Base-by-base conservation (phyloP, 1,284 basidiomycete genomes). In the Gymnopus androsaceus region DNA sequence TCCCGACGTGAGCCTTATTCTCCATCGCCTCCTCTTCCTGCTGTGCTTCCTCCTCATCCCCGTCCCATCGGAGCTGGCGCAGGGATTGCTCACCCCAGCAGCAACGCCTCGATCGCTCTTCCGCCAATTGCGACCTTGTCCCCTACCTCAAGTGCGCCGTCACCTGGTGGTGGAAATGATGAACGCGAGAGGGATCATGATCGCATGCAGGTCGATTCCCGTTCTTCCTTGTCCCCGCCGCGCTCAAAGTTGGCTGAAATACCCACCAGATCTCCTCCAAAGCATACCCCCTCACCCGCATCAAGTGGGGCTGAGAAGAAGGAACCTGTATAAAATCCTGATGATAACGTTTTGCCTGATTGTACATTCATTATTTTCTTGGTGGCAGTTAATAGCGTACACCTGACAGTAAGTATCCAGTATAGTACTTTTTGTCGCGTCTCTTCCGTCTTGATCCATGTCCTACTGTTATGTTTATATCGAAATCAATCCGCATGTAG, bases 1-100 rank as follows among this genome's bases (percentile, higher is more conserved):
- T 75, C 76, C 12, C 80, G 83, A 33, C 79, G 79, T 56, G 78
- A 72, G 31, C 67, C 75, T 25, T 85, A 80, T 63, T 75, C 80
- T 8, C 70, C 80, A 27, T 83, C 79, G 61, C 81, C 82, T 2
- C 75, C 81, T 1, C 69, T 87, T 12, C 79, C 82, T 19, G 75
- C 78, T 36, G 78, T 81, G 12, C 75, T 90, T 34, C 85, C 86
- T 44, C 85, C 85, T 36, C 85, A 88, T 66, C 85, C 87, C 50
- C 80, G 85, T n/a, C 88, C 86, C 8, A 77, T 88, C 52, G 85
- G 85, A 11, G 72, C 77, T 1, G 78, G 77, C n/a, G 17, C 40
- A 23, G 48, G 27, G 41, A 52, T 37, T 19, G 38, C 41, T 30
- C 28, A 44, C 23, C 21, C 23, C 4, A 33, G 33, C 38, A 55